Conservation (phyloP, 176 grass and related monocot species). For the Ananas comosus region DNA sequence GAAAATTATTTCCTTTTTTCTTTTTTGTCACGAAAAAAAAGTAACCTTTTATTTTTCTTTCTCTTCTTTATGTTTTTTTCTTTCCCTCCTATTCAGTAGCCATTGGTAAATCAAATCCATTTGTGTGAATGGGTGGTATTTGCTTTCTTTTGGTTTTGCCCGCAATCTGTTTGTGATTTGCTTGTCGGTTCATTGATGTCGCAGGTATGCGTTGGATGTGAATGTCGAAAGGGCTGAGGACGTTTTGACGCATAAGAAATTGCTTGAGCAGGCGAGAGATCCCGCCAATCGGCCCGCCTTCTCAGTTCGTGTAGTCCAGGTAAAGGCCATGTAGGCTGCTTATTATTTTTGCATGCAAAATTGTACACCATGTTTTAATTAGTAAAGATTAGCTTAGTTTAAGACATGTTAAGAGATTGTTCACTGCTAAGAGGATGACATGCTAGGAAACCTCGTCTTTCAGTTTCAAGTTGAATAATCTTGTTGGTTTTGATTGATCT, state of each 20-base stretch:
- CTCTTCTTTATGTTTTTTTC: too few relatives aligned
- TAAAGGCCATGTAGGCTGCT: not conserved
- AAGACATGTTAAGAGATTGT: too few relatives aligned
- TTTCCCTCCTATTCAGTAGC: too few relatives aligned
- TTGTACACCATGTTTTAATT: not conserved
- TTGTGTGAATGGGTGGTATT: too few relatives aligned
- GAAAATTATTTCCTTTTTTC: too few relatives aligned
- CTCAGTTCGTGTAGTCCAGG: slow-evolving; percentile 21
- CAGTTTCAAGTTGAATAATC: too few relatives aligned
- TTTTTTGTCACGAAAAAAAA: too few relatives aligned
- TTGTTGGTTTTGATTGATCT: too few relatives aligned
- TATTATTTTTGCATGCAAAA: not conserved
- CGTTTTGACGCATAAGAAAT: slow-evolving; percentile 20
- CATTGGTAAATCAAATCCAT: too few relatives aligned
- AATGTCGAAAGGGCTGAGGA: slow-evolving; percentile 25
- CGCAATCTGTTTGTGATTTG: not conserved
- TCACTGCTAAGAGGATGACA: too few relatives aligned
- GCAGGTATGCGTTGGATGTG: slow-evolving; percentile 28
- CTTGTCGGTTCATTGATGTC: not conserved
- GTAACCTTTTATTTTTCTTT: too few relatives aligned
- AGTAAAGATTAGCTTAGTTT: not conserved
- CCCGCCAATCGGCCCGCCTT: slow-evolving; percentile 17
- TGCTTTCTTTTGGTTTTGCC: not conserved
- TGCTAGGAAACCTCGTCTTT: too few relatives aligned
- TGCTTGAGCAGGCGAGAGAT: slow-evolving; percentile 17